Conservation (phyloP, 2,329 filamentous ascomycete species). For the Exophiala bonariae region DNA sequence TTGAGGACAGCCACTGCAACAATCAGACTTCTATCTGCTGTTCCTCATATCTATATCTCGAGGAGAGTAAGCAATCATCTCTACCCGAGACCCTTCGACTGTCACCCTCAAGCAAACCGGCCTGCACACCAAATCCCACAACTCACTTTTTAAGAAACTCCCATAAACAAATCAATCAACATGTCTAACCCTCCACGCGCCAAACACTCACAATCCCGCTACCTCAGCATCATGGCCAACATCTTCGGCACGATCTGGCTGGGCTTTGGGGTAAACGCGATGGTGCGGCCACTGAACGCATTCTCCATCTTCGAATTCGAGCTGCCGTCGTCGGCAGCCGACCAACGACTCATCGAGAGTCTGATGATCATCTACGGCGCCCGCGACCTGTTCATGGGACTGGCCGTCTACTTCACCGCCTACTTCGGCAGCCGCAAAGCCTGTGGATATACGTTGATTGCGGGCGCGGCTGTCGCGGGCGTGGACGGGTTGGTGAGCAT, state of each 20-base stretch:
- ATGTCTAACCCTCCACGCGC: not conserved
- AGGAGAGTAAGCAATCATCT: too few relatives aligned
- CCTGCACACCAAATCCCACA: too few relatives aligned
- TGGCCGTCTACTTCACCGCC: constrained; percentile 38
- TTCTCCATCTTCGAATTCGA: constrained; percentile 50
- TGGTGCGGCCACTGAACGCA: constrained; percentile 51
- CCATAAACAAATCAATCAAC: not conserved
- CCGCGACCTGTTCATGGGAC: constrained; percentile 53
- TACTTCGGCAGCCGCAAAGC: constrained; percentile 41
- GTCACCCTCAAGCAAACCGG: too few relatives aligned
- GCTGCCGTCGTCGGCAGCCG: constrained; percentile 32
- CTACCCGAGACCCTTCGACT: too few relatives aligned
- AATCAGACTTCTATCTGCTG: too few relatives aligned
- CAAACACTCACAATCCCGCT: not conserved
- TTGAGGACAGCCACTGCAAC: too few relatives aligned
- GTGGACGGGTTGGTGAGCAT: constrained; percentile 49
- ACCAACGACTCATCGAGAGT: constrained; percentile 38
- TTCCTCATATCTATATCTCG: too few relatives aligned
- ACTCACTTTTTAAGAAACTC: too few relatives aligned
- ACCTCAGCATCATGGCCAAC: not conserved
- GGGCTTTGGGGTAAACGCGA: constrained; percentile 38
- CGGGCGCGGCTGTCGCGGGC: constrained; percentile 42
- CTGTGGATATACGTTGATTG: constrained; percentile 46
- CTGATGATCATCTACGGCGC: constrained; percentile 43
- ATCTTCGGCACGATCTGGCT: constrained; percentile 31